Conservation (phyloP, 148 eudicot species). For the Rhododendron kiyosumense region DNA sequence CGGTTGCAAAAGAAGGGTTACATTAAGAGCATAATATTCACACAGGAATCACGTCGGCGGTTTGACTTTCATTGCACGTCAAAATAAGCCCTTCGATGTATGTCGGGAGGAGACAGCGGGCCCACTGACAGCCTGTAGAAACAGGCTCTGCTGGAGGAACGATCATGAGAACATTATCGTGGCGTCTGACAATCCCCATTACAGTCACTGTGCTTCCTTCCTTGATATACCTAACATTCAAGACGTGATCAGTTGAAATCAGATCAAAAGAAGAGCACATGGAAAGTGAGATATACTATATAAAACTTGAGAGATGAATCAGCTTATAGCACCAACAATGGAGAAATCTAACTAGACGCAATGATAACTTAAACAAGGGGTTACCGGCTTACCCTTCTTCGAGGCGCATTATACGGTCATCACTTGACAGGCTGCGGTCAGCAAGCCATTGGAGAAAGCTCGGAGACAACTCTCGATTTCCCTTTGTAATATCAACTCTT, state of each 20-base stretch:
- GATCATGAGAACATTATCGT: conserved; percentile 82
- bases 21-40: conserved; percentile 21
- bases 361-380: not conserved
- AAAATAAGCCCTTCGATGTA: conserved; percentile 74
- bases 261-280: not conserved
- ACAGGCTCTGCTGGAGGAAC: conserved; percentile 80
- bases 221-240: conserved; percentile 62
- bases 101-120: conserved; percentile 78
- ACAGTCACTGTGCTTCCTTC: conserved; percentile 96
- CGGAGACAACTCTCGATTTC: conserved; percentile 68
- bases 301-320: not conserved
- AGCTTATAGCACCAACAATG: not conserved
- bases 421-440: conserved; percentile 80
- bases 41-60: conserved; percentile 79
- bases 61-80: conserved; percentile 72
- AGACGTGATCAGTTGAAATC: not conserved
- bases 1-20: not conserved
- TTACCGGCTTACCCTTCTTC: conserved; percentile 75
- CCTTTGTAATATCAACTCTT: conserved; percentile 61
- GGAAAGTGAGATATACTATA: not conserved
- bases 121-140: conserved; percentile 74
- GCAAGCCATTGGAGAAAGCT: conserved; percentile 79
- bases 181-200: conserved; percentile 78
- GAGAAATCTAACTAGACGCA: not conserved
- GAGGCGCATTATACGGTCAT: conserved; percentile 86